These are phyloP conservation scores for Sungouiozyma ichnusensis DNA, from an alignment of 805 yeast species.

Conservation along the genomic window DNA sequence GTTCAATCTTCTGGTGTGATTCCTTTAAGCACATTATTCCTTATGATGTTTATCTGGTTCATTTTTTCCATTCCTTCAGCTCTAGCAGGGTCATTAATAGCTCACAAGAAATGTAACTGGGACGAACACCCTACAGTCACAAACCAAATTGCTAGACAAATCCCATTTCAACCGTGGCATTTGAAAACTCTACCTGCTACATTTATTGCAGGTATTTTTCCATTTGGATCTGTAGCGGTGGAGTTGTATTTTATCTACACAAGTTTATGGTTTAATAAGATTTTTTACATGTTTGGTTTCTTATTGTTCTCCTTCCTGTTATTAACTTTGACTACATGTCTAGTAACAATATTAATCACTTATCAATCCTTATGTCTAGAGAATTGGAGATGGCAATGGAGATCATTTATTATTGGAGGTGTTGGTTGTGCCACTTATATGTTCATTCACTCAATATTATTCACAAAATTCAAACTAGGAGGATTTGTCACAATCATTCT, in stretches of 20 bases:
- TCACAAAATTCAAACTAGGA: constrained; percentile 59
- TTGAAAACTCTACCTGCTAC: constrained; percentile 57
- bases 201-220: constrained; percentile 78
- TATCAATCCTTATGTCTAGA: constrained; percentile 83
- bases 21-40: constrained; percentile 81
- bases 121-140: constrained; percentile 71
- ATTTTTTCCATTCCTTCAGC: constrained; percentile 77
- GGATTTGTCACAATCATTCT: constrained; percentile 69
- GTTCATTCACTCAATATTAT: constrained; percentile 68
- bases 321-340: constrained; percentile 69
- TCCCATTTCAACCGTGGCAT: constrained; percentile 85
- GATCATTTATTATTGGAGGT: constrained; percentile 82
- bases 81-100: constrained; percentile 68
- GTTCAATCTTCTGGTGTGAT: constrained; percentile 88
- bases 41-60: constrained; percentile 77
- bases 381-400: constrained; percentile 97
- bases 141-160: constrained; percentile 92
- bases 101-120: constrained; percentile 48
- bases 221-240: constrained; percentile 89
- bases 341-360: constrained; percentile 69
- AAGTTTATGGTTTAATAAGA: constrained; percentile 86
- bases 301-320: constrained; percentile 77
- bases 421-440: constrained; percentile 81
- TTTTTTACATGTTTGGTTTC: constrained; percentile 97
- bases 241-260: constrained; percentile 88